Evolutionary conservation across 1,139 yeast genomes (phyloP).

Genomic region (Starmera stellimalicola): DNA sequence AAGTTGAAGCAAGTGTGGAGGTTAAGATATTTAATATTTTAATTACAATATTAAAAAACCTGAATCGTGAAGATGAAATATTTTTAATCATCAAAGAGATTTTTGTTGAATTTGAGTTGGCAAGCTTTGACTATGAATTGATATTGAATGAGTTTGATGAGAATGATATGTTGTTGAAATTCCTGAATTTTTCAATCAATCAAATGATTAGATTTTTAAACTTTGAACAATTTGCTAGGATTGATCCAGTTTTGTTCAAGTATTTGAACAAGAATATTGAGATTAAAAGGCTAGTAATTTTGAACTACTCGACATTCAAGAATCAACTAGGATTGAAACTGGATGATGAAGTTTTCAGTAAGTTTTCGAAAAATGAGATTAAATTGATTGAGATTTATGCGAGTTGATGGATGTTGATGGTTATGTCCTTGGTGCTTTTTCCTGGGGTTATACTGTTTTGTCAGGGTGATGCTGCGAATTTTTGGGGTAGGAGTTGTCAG

Average conservation of each 20-base stretch:
- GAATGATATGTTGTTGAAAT: slow-evolving; percentile 1
- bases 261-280: slow-evolving; percentile 28
- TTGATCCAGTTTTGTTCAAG: slow-evolving; percentile 25
- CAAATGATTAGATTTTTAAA: slow-evolving; percentile 13
- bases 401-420: not conserved
- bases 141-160: slow-evolving; percentile 6
- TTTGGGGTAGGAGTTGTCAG: too few species aligned
- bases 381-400: slow-evolving; percentile 30
- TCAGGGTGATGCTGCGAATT: too few species aligned
- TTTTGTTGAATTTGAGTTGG: slow-evolving; percentile 10
- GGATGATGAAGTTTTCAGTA: slow-evolving; percentile 19
- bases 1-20: slow-evolving; percentile 3
- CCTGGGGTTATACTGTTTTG: too few species aligned
- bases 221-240: slow-evolving; percentile 17
- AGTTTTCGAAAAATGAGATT: slow-evolving; percentile 27
- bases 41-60: slow-evolving; percentile 15
- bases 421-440: not conserved
- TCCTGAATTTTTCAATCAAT: slow-evolving; percentile 10
- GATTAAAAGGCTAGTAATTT: slow-evolving; percentile 31
- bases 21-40: slow-evolving; percentile 13
- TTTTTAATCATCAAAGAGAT: slow-evolving; percentile 17
- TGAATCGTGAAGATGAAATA: slow-evolving; percentile 15
- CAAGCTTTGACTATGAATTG: not conserved
- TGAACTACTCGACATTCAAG: slow-evolving; percentile 30
- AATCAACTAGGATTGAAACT: slow-evolving; percentile 2